Base-by-base conservation (phyloP, 148 eudicot genomes). In the Rhododendron mucronatum region DNA sequence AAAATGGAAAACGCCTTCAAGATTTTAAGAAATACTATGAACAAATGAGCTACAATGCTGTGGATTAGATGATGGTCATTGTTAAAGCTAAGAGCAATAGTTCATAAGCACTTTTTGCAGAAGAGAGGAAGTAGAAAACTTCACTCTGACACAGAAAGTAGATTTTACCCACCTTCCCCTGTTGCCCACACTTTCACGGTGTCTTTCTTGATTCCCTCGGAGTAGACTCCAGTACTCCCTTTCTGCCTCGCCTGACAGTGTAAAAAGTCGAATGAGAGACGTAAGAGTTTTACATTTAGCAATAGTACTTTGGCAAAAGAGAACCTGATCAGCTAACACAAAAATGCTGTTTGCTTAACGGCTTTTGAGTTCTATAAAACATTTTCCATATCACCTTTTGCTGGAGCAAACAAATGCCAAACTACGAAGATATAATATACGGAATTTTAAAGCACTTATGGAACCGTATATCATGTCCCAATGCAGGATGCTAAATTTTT, bases 181-280 rank as follows among this genome's bases (percentile, higher is more conserved):
- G 90, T 88, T 84, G 87, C 92, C 90, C 65, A 86, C 90, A 83
- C 86, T 91, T 2, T 78, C 86, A 33, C 88, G 86, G 81, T 87
- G 84, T 35, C 87, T 89, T 30, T 87, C 91, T 87, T 95, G 96
- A 83, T 83, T 84, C 33, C 86, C 87, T 67, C 89, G 92, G 57
- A 95, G 91, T 63, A 87, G 88, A 88, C 86, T 91, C 99, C 99
- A 97, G 85, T 95, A 97, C 77, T 93, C 95, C 89, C 90, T 97
- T 89, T 97, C 99, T 28, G 97, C 95, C 33, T 94, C 94, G 83
- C 98, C 99, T 97, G 91, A 78, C 44, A 53, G 37, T 26, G 87
- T 18, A 74, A 80, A 87, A 80, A 9, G 63, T 23, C 51, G 30
- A 81, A 83, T 5, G 5, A 6, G 47, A 53, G 37, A 9, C 1